Evolutionary conservation across 2,329 filamentous ascomycete genomes (phyloP).

Genomic region (Neonectria hederae): DNA sequence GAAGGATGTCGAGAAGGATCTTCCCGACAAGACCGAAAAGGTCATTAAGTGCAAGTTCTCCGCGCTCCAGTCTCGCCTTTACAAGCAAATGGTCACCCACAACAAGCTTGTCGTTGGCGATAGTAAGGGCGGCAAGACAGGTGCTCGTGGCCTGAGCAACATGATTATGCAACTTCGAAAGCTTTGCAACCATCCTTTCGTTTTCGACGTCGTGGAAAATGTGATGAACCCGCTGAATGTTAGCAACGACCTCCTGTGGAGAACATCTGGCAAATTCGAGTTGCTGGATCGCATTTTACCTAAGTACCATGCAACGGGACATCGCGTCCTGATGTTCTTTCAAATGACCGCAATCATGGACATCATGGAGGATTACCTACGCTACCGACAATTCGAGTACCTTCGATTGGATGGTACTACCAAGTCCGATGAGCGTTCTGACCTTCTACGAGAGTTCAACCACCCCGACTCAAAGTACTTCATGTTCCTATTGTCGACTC

Average conservation of each 20-base stretch:
- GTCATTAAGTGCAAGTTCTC: constrained; percentile 99
- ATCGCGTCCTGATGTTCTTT: constrained; percentile 99
- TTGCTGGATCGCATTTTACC: constrained; percentile 90
- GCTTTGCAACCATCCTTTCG: constrained; percentile 98
- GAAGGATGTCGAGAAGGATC: constrained; percentile 98
- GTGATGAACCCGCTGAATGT: constrained; percentile 92
- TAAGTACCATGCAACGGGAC: constrained; percentile 89
- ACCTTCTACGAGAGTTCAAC: constrained; percentile 90
- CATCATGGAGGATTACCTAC: constrained; percentile 98
- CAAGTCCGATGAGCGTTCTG: constrained; percentile 96
- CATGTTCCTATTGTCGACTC: constrained; percentile 97
- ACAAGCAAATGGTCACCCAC: constrained; percentile 97
- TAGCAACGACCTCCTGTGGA: constrained; percentile 94
- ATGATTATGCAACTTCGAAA: constrained; percentile 99
- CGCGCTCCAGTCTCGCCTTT: constrained; percentile 88
- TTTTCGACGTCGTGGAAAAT: constrained; percentile 97
- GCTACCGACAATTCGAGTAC: constrained; percentile 84
- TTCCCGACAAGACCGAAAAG: constrained; percentile 98
- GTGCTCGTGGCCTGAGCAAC: constrained; percentile 94
- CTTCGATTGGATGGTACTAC: constrained; percentile 95
- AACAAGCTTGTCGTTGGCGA: constrained; percentile 95
- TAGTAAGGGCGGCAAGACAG: constrained; percentile 93
- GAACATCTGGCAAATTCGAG: constrained; percentile 97
- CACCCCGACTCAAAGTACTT: constrained; percentile 91
- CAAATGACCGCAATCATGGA: constrained; percentile 99